phyloP scores from a whole-genome alignment of 129 eudicot species.

The Rutidosis leptorrhynchoides region DNA sequence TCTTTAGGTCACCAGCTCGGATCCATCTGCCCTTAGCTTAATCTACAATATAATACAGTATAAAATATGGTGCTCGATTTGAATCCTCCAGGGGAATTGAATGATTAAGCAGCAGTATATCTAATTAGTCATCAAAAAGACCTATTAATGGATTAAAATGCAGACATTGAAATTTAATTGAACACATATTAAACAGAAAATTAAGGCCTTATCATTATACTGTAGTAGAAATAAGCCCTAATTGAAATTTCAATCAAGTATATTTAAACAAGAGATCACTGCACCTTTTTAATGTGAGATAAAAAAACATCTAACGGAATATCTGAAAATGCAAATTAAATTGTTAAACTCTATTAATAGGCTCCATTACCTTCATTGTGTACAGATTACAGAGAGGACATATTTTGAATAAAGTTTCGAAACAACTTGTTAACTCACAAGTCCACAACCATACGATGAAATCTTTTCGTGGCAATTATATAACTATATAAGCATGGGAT shows the following conservation, averaged over 20 bases:
- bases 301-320: not conserved
- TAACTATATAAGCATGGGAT: too few species aligned
- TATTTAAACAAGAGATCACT: not conserved
- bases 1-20: not conserved
- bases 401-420: not conserved
- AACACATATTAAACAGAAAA: not conserved
- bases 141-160: not conserved
- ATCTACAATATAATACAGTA: not conserved
- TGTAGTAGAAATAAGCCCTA: not conserved
- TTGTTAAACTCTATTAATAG: not conserved
- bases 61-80: not conserved
- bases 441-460: too few species aligned
- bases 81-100: not conserved
- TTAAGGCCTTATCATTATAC: not conserved
- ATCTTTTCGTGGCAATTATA: too few species aligned
- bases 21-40: not conserved
- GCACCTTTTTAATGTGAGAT: not conserved
- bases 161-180: not conserved
- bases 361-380: not conserved
- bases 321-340: not conserved
- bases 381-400: not conserved
- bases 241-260: not conserved
- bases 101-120: not conserved
- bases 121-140: not conserved
- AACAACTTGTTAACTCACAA: not conserved